These are phyloP conservation scores for Globisporangium cystogenes DNA, from an alignment of 352 stramenopile genomes.

Conservation along the genomic window DNA sequence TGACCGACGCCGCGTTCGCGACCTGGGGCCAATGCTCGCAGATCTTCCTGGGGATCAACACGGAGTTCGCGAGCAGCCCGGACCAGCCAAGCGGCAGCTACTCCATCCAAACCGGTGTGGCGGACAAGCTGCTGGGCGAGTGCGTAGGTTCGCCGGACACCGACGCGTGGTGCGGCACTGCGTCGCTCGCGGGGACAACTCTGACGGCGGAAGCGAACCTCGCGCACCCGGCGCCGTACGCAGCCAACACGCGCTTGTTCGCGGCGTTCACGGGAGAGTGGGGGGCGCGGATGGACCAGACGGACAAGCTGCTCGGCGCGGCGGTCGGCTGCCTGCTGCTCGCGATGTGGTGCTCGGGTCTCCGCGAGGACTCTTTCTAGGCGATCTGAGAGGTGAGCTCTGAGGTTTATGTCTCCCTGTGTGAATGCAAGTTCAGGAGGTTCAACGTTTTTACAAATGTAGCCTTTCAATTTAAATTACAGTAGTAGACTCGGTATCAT, in stretches of 20 bases:
- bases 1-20: background rate
- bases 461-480: too few relatives aligned
- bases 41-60: background rate
- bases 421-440: too few relatives aligned
- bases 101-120: background rate
- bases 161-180: conserved; percentile 1
- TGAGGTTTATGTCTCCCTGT: too few relatives aligned
- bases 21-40: conserved; percentile 1
- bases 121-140: background rate
- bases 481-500: too few relatives aligned
- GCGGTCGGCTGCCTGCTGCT: background rate
- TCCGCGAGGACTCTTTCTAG: too few relatives aligned
- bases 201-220: background rate
- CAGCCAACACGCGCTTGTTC: background rate
- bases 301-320: conserved; percentile 1
- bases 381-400: too few relatives aligned
- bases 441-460: too few relatives aligned
- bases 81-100: background rate
- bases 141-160: background rate
- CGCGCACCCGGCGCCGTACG: background rate
- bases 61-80: too few relatives aligned
- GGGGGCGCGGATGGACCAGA: background rate
- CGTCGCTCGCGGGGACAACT: background rate
- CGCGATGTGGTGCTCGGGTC: too few relatives aligned
- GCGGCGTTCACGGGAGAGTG: background rate